Percentiles rank a stretch among this genome's conserved stretches.
phyloP scores from a whole-genome alignment of 805 yeast genomes.

The Jamesozyma gamospora region DNA sequence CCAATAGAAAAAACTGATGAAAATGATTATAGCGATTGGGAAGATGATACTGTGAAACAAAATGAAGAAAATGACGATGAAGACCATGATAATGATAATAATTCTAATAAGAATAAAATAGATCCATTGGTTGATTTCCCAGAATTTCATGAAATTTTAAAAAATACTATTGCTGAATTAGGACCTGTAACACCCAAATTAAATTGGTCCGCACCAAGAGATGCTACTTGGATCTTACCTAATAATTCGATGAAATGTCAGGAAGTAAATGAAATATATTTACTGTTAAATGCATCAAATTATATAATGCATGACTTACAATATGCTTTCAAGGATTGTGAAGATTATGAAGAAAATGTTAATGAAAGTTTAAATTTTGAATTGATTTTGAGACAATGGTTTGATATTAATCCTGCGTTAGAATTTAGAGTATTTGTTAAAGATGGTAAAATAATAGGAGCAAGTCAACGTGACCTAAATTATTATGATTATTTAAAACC shows the following conservation, averaged over 20 bases:
- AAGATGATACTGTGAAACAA: slow-evolving; percentile 34
- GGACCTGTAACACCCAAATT: slow-evolving; percentile 76
- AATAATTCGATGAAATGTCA: slow-evolving; percentile 66
- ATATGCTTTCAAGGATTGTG: slow-evolving; percentile 50
- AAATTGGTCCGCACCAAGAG: slow-evolving; percentile 97
- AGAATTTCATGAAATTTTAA: slow-evolving; percentile 49
- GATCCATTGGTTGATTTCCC: slow-evolving; percentile 45
- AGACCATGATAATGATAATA: slow-evolving; percentile 8
- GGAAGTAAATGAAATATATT: slow-evolving; percentile 63
- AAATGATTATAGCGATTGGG: slow-evolving; percentile 71
- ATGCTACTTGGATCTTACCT: slow-evolving; percentile 84
- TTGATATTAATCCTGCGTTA: slow-evolving; percentile 71
- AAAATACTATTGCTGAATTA: slow-evolving; percentile 35
- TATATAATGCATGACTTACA: slow-evolving; percentile 79
- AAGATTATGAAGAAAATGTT: slow-evolving; percentile 23
- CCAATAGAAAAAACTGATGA: slow-evolving; percentile 37
- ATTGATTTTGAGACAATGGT: slow-evolving; percentile 76
- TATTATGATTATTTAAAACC: slow-evolving; percentile 60
- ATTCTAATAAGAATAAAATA: slow-evolving; percentile 4
- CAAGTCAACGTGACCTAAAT: slow-evolving; percentile 80
- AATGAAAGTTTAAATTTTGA: slow-evolving; percentile 37
- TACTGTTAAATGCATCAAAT: slow-evolving; percentile 77
- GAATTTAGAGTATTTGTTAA: slow-evolving; percentile 85
- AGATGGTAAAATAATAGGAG: slow-evolving; percentile 53
- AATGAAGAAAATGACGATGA: slow-evolving; percentile 7